A percentile compares a stretch with the other conserved stretches of the same genome.
Conservation (phyloP, 1,284 basidiomycete species). For the Coriolopsis trogii region DNA sequence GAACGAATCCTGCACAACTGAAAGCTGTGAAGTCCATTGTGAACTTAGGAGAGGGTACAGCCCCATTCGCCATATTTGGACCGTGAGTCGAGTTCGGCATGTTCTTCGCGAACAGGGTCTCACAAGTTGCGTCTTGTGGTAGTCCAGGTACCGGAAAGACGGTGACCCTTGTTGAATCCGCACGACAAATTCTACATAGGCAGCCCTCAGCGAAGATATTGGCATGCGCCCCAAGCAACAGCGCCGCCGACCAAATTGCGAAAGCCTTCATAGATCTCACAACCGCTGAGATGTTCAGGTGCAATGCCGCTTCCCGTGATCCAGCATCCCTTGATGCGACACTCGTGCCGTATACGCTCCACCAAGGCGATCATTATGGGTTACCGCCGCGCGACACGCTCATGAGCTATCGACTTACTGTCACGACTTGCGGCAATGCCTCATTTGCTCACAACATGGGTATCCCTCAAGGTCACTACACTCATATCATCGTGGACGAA, state of each 20-base stretch:
- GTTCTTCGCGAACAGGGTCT: background rate
- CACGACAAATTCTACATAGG: slow-evolving; percentile 53
- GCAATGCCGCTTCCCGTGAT: slow-evolving; percentile 63
- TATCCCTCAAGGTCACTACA: slow-evolving; percentile 58
- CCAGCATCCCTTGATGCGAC: slow-evolving; percentile 46
- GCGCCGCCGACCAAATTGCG: slow-evolving; percentile 65
- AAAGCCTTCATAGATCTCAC: slow-evolving; percentile 47
- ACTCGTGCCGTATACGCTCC: slow-evolving; percentile 46
- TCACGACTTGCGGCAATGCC: slow-evolving; percentile 64
- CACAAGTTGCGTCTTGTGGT: background rate
- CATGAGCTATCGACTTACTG: slow-evolving; percentile 53
- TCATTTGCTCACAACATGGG: slow-evolving; percentile 59
- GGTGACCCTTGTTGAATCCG: slow-evolving; percentile 66
- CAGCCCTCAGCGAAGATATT: slow-evolving; percentile 53
- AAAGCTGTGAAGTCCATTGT: slow-evolving; percentile 58
- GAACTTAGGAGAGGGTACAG: slow-evolving; percentile 44
- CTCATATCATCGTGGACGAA: slow-evolving; percentile 67
- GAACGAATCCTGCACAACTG: slow-evolving; percentile 51
- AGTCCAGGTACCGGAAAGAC: slow-evolving; percentile 75
- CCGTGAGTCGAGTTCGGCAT: slow-evolving; percentile 48
- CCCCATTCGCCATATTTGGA: slow-evolving; percentile 66
- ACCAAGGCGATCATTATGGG: slow-evolving; percentile 46
- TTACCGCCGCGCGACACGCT: slow-evolving; percentile 46
- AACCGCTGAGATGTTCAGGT: slow-evolving; percentile 52
- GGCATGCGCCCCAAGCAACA: slow-evolving; percentile 67